Conservation (phyloP, 495 filamentous ascomycete genomes). For the Durotheca rogersii region DNA sequence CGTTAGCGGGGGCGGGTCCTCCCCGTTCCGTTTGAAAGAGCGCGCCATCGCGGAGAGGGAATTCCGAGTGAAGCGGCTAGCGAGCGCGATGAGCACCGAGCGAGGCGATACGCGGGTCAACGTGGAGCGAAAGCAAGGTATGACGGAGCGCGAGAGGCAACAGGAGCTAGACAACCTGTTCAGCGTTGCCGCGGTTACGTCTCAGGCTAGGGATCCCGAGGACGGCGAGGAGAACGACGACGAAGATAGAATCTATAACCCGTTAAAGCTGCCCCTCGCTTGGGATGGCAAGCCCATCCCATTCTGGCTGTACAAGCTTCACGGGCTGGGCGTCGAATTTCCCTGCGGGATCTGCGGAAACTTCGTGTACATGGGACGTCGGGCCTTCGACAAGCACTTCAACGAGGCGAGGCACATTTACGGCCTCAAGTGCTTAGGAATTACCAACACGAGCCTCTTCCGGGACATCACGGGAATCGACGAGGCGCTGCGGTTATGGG, state of each 20-base stretch:
- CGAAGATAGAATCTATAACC: slow-evolving; percentile 92
- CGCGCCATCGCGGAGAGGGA: slow-evolving; percentile 88
- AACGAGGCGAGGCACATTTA: slow-evolving; percentile 89
- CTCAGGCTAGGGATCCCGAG: slow-evolving; percentile 50
- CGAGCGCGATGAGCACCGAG: slow-evolving; percentile 72
- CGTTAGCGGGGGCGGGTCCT: slow-evolving; percentile 32
- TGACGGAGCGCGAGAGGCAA: slow-evolving; percentile 93
- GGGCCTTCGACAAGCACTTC: slow-evolving; percentile 98
- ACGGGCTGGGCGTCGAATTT: slow-evolving; percentile 93
- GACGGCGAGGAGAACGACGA: slow-evolving; percentile 63
- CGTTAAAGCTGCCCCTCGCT: slow-evolving; percentile 87
- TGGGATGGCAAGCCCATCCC: slow-evolving; percentile 99
- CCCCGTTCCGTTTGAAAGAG: slow-evolving; percentile 70
- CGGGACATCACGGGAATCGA: slow-evolving; percentile 90
- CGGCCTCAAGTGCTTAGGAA: slow-evolving; percentile 88
- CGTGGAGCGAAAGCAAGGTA: slow-evolving; percentile 89
- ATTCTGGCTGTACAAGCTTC: slow-evolving; percentile 97
- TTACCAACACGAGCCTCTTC: slow-evolving; percentile 90
- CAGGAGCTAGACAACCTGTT: slow-evolving; percentile 88
- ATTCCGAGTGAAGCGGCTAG: slow-evolving; percentile 73
- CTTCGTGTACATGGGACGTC: slow-evolving; percentile 93
- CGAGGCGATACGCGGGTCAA: slow-evolving; percentile 85
- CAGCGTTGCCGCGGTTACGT: slow-evolving; percentile 50
- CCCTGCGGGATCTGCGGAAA: slow-evolving; percentile 96
- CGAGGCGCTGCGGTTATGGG: slow-evolving; percentile 85